Evolutionary conservation across 2,329 filamentous ascomycete species (phyloP).

Genomic region (Fusarium sublunatum): DNA sequence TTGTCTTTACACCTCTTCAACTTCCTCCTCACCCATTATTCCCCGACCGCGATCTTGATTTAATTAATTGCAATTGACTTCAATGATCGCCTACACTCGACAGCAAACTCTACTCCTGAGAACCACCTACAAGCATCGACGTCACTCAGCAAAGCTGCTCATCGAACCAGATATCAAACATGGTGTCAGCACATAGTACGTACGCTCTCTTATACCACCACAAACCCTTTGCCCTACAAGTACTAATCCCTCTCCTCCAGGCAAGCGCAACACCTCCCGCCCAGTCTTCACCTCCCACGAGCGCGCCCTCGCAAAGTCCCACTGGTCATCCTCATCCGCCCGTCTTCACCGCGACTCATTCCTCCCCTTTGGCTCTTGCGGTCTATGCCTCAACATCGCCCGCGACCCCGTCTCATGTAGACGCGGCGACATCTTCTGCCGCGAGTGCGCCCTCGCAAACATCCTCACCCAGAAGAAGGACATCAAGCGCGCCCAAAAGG

Average conservation of each 20-base stretch:
- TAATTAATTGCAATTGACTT: background rate
- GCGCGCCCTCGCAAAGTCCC: conserved; percentile 80
- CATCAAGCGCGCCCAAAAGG: conserved; percentile 81
- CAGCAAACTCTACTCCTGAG: background rate
- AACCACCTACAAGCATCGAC: conserved; percentile 6
- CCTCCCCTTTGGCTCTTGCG: conserved; percentile 88
- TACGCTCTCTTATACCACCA: conserved; percentile 46
- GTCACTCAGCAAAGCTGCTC: conserved; percentile 8
- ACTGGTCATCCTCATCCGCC: conserved; percentile 86
- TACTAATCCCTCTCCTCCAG: conserved; percentile 50
- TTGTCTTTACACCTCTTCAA: background rate
- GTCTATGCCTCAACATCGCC: conserved; percentile 84
- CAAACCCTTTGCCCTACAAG: background rate
- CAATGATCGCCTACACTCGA: background rate
- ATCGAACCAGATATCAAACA: conserved; percentile 20
- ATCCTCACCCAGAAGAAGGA: conserved; percentile 93
- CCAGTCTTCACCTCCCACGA: conserved; percentile 96
- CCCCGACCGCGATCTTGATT: background rate
- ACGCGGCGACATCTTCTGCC: conserved; percentile 91
- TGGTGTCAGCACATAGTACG: conserved; percentile 60
- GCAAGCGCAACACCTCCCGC: conserved; percentile 90
- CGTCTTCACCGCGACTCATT: conserved; percentile 91
- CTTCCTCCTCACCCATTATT: background rate
- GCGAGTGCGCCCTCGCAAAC: conserved; percentile 91
- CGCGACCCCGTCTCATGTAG: conserved; percentile 85